Base-by-base conservation (phyloP, 495 filamentous ascomycete genomes). In the Poronia punctata region DNA sequence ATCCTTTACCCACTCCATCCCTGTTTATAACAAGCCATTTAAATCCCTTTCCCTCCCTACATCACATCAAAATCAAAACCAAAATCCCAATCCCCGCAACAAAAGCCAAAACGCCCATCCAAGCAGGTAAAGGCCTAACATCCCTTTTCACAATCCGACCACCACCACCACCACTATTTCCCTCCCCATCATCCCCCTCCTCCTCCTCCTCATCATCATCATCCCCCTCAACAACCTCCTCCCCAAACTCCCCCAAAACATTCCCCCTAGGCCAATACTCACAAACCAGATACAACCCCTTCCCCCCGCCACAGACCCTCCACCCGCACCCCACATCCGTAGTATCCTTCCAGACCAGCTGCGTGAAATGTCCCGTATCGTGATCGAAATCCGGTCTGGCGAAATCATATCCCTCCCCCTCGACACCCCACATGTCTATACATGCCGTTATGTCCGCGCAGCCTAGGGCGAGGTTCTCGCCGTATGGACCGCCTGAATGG, bases 331-430 rank as follows among this genome's bases (percentile, higher is more conserved):
- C 86, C 0, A 88, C 75, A 30, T 70, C 60, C 14, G 60, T 80
- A 7, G 83, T 88, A 23, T 67, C 64, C 57, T 74, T 78, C 86
- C 86, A 93, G 1, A 90, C 84, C 29, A 93, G 56, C 66, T 89
- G 85, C 18, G 86, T 87, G 58, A 87, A 93, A 61, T 93, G 86
- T 0, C 85, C 86, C n/a, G 85, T 88, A 12, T 61, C 50, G 44
- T 83, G 71, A 6, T 45, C 62, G 56, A 84, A 88, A 0, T 66
- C 70, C 0, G 73, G 67, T 6, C 51, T 36, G 10, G 14, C 45
- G 59, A 73, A 87, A 45, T 86, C 55, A 49, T 88, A 90, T 5
- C 61, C 20, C 0, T 46, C 36, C 9, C 72, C 45, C 60, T 92
- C 86, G 45, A 76, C 50, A 9, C 73, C 84, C 85, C 85, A 92